Conservation (phyloP, 805 yeast species). For the Candida manassasensis region DNA sequence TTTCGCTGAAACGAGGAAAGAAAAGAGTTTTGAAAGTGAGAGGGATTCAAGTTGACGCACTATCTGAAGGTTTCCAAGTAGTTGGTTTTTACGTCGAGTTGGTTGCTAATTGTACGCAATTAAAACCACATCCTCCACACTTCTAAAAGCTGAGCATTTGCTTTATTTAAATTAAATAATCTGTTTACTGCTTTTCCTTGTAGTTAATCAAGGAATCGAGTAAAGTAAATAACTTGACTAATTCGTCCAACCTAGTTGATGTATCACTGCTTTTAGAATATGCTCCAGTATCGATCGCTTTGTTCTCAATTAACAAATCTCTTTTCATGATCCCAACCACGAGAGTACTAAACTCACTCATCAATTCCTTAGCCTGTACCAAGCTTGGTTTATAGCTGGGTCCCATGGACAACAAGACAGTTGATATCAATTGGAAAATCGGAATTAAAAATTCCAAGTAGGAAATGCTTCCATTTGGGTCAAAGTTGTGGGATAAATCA, state of each 20-base stretch:
- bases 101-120: too few relatives aligned
- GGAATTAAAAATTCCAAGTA: constrained; percentile 68
- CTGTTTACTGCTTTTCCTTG: constrained; percentile 1
- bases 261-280: constrained; percentile 20
- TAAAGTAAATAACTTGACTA: constrained; percentile 53
- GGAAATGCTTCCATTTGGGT: constrained; percentile 35
- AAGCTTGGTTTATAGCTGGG: constrained; percentile 63
- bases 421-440: constrained; percentile 63
- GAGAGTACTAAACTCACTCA: constrained; percentile 50
- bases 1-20: too few relatives aligned
- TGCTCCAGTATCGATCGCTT: constrained; percentile 10
- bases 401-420: constrained; percentile 71
- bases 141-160: too few relatives aligned
- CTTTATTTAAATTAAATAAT: too few relatives aligned
- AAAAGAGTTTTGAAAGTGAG: too few relatives aligned
- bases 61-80: too few relatives aligned
- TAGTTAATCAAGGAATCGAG: constrained; percentile 40
- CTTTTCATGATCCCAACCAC: constrained; percentile 60
- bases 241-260: constrained; percentile 40
- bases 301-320: constrained; percentile 38
- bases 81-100: too few relatives aligned
- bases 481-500: constrained; percentile 9
- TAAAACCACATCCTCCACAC: too few relatives aligned
- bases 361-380: constrained; percentile 45
- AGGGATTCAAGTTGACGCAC: too few relatives aligned